Evolutionary conservation across 345 rosid genomes (phyloP), one percentile per base, ranked within the genome.

Genomic region (Salix arbutifolia): DNA sequence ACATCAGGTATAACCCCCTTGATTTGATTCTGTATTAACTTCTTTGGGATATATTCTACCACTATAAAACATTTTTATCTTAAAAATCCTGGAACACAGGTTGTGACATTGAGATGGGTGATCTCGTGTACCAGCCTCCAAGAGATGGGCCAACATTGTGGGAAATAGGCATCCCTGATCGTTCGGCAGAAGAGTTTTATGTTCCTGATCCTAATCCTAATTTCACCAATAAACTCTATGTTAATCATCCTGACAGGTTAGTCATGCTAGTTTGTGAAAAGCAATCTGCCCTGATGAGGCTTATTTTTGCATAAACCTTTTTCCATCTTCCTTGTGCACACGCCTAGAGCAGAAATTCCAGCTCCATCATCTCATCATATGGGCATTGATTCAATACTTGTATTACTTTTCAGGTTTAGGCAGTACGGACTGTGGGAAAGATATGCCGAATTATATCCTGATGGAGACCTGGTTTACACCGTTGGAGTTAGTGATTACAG

Each of bases 231-330:
- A 72, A 48, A 28, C 83, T 81, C 12, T 72, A 28, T 71, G 71
- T 81, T 16, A 67, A 76, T 72, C 83, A 80, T 76, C 83, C 83
- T 80, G 83, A 81, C 80, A 81, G 76, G 83, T 81, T 42, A 35
- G 67, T 38, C 3, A 35, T 11, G 23, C 65, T 60, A 12, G 11
- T 25, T 19, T 60, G 65, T 21, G 28, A 9, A 60, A n/a, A 60
- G 28, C 2, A 9, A 60, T 4, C 65, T 42, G 46, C 13, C 46
- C 46, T 11, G 14, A 42, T 11, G 46, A 19, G 28, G 25, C 30
- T 23, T 60, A 2, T 60, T 60, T 23, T 60, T 46, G 52, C 18
- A 46, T 3, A 0, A 46, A 46, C 17, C 17, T 46, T 46, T 46
- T 14, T 46, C 52, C 52, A 46, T 46, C 52, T 46, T 46, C 18